Conservation (phyloP, 176 grass and related monocot genomes). For the Lolium multiflorum region DNA sequence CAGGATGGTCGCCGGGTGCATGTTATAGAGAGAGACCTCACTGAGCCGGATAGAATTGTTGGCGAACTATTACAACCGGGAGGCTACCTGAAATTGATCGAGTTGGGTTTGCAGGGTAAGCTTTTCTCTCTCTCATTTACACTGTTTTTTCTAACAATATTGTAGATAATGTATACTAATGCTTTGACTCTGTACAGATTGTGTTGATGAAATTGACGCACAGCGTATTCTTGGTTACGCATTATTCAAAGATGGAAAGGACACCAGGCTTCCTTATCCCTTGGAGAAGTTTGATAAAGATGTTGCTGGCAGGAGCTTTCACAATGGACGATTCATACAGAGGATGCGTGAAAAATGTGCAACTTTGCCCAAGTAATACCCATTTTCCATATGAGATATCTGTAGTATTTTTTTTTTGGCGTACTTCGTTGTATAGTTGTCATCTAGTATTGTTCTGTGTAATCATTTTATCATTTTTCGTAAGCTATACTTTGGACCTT, state of each 20-base stretch:
- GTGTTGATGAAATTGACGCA: slow-evolving; percentile 95
- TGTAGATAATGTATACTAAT: slow-evolving; percentile 4
- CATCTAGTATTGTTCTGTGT: background rate
- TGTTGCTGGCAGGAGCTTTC: slow-evolving; percentile 94
- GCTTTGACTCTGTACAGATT: slow-evolving; percentile 60
- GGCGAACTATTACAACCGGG: slow-evolving; percentile 96
- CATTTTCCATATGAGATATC: background rate
- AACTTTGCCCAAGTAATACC: slow-evolving; percentile 76
- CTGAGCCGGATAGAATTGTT: slow-evolving; percentile 95
- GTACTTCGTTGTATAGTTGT: slow-evolving; percentile 14
- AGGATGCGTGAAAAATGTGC: slow-evolving; percentile 89
- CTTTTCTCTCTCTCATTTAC: background rate
- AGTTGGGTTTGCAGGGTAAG: slow-evolving; percentile 86
- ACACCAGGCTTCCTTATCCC: slow-evolving; percentile 84
- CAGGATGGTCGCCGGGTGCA: slow-evolving; percentile 88
- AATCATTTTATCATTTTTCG: slow-evolving; percentile 3
- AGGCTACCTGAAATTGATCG: slow-evolving; percentile 90
- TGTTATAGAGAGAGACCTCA: slow-evolving; percentile 97
- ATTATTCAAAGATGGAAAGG: slow-evolving; percentile 90
- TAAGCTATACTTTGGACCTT: background rate
- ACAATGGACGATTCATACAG: slow-evolving; percentile 96
- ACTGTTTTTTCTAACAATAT: background rate
- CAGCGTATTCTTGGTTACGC: slow-evolving; percentile 89
- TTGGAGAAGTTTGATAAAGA: slow-evolving; percentile 92
- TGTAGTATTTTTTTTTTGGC: background rate